A percentile compares a stretch with the other conserved stretches of the same genome.
phyloP scores from a whole-genome alignment of 2,329 filamentous ascomycete genomes.

The Talaromyces sp. region DNA sequence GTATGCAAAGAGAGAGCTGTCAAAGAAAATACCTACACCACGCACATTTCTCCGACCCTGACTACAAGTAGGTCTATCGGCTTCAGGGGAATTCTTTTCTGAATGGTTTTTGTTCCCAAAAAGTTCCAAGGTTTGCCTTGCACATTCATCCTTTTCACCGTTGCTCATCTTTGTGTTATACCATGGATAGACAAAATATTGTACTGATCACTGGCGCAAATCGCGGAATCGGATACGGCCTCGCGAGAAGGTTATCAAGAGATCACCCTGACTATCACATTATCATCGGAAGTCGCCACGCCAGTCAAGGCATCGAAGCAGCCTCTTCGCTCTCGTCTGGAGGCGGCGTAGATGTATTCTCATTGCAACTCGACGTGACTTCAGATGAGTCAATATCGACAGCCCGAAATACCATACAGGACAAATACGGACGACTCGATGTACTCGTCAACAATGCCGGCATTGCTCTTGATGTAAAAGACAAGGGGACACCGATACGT shows the following conservation, averaged over 20 bases:
- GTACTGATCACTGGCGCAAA: not conserved
- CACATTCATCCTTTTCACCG: too few relatives aligned
- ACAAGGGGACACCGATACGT: slow-evolving; percentile 8
- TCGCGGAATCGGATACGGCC: not conserved
- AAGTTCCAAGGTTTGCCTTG: too few relatives aligned
- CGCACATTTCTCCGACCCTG: too few relatives aligned
- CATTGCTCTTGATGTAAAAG: not conserved
- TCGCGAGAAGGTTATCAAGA: not conserved
- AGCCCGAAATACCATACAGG: not conserved
- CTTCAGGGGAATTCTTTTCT: too few relatives aligned
- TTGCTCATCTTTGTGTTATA: not conserved
- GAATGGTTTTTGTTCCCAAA: too few relatives aligned
- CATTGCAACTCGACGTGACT: not conserved
- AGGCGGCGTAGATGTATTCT: not conserved
- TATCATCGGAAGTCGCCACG: not conserved
- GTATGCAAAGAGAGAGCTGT: too few relatives aligned
- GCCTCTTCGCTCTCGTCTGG: not conserved
- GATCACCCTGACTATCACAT: not conserved
- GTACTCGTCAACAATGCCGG: slow-evolving; percentile 9
- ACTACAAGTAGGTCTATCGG: too few relatives aligned
- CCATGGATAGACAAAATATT: not conserved
- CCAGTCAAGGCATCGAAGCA: not conserved
- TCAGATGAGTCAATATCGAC: slow-evolving; percentile 4
- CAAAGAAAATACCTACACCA: too few relatives aligned
- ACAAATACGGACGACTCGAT: slow-evolving; percentile 2